phyloP scores from a whole-genome alignment of 1,284 basidiomycete genomes.

The Pseudozyma hubeiensis region DNA sequence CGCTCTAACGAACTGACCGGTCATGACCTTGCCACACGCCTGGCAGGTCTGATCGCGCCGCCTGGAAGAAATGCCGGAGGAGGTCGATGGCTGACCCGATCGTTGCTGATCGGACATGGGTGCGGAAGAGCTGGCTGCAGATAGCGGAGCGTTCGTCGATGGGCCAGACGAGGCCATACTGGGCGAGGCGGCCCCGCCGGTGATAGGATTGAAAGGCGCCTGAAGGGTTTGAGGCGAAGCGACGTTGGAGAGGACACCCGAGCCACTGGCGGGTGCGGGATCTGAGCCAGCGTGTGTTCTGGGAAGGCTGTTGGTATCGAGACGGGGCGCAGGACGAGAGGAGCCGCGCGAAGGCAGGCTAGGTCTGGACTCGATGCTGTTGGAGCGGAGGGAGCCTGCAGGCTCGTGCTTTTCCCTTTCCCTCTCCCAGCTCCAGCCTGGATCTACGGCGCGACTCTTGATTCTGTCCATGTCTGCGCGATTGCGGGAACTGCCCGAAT shows the following conservation, averaged over 20 bases:
- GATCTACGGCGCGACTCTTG: constrained; percentile 52
- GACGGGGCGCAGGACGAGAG: constrained; percentile 28
- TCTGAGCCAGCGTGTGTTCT: constrained; percentile 10
- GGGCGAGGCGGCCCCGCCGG: neutral
- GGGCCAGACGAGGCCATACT: neutral
- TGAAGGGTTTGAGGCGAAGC: constrained; percentile 38
- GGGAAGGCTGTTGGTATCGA: constrained; percentile 24
- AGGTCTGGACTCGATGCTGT: constrained; percentile 38
- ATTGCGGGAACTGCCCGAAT: constrained; percentile 21
- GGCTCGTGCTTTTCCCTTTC: constrained; percentile 44
- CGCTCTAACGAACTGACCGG: constrained; percentile 95
- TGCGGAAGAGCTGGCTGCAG: constrained; percentile 1
- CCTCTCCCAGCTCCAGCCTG: constrained; percentile 53
- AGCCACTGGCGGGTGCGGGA: constrained; percentile 3
- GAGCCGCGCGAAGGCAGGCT: constrained; percentile 38
- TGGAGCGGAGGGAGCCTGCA: constrained; percentile 30
- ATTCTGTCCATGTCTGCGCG: constrained; percentile 51
- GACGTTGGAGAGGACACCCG: constrained; percentile 22
- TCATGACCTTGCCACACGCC: constrained; percentile 72
- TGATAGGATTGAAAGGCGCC: constrained; percentile 28
- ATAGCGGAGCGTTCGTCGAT: neutral
- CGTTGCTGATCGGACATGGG: constrained; percentile 8
- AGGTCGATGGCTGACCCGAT: constrained; percentile 11
- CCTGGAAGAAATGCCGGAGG: constrained; percentile 13
- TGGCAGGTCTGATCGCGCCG: constrained; percentile 61